A percentile compares a stretch with the other conserved stretches of the same genome.
Conservation (phyloP, 106 monocot genomes). For the Iris macrosiphon region DNA sequence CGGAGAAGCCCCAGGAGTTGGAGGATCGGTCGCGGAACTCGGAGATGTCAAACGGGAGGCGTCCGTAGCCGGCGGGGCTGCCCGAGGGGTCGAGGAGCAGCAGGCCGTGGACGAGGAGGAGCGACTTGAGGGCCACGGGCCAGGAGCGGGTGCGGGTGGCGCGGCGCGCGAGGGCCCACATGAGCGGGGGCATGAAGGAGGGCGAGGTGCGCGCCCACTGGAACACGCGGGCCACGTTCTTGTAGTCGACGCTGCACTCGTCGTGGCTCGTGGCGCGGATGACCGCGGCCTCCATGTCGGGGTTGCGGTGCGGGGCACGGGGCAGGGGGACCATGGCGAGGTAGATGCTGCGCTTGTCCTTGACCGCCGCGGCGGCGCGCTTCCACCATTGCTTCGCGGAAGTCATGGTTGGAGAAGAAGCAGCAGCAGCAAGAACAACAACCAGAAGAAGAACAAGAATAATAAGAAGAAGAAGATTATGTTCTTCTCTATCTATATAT, state of each 20-base stretch:
- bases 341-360: slow-evolving; percentile 56
- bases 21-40: slow-evolving; percentile 44
- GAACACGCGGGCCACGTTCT: slow-evolving; percentile 54
- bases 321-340: slow-evolving; percentile 10
- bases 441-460: too few species aligned
- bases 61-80: slow-evolving; percentile 13
- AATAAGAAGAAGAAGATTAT: too few species aligned
- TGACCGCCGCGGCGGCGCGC: slow-evolving; percentile 32
- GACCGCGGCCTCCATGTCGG: slow-evolving; percentile 48
- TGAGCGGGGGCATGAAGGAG: slow-evolving; percentile 30
- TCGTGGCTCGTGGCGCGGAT: slow-evolving; percentile 90
- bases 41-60: slow-evolving; percentile 77
- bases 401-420: too few species aligned
- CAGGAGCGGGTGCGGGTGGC: slow-evolving; percentile 54
- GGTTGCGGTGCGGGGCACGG: slow-evolving; percentile 2
- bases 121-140: slow-evolving; percentile 79
- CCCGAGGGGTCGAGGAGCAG: slow-evolving; percentile 35
- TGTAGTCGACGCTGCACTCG: slow-evolving; percentile 58
- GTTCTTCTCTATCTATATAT: too few species aligned
- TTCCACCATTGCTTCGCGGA: slow-evolving; percentile 50
- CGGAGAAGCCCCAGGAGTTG: slow-evolving; percentile 35
- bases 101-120: slow-evolving; percentile 68
- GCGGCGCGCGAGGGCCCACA: slow-evolving; percentile 47
- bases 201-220: slow-evolving; percentile 52
- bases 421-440: too few species aligned